phyloP scores from a whole-genome alignment of 768 basidiomycete genomes.

The Strobilomyces echinocephalus region DNA sequence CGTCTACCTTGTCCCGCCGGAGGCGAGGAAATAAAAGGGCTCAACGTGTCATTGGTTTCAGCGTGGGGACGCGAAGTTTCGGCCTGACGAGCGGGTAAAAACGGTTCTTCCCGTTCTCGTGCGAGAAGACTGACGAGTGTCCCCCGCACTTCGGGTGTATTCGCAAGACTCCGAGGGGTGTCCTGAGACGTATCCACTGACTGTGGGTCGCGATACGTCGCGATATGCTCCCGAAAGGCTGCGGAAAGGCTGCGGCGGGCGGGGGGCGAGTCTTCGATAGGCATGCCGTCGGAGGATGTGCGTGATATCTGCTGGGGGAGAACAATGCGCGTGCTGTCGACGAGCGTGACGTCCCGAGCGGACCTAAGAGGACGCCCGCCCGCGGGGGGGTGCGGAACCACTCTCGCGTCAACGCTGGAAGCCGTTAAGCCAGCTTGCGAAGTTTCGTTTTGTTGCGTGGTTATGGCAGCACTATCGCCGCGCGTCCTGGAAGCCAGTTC shows the following conservation, averaged over 20 bases:
- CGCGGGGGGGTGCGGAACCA: slow-evolving; percentile 2
- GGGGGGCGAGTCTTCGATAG: slow-evolving; percentile 16
- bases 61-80: slow-evolving; percentile 2
- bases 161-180: slow-evolving; percentile 20
- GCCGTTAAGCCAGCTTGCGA: neutral
- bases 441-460: neutral
- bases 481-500: slow-evolving; percentile 16
- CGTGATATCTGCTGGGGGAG: slow-evolving; percentile 23
- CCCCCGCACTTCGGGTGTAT: slow-evolving; percentile 22
- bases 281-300: slow-evolving; percentile 20
- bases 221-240: slow-evolving; percentile 20
- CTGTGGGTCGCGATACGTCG: slow-evolving; percentile 14
- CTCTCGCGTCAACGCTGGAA: slow-evolving; percentile 1
- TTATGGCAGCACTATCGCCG: neutral
- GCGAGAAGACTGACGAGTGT: slow-evolving; percentile 21
- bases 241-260: slow-evolving; percentile 20
- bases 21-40: slow-evolving; percentile 9
- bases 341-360: slow-evolving; percentile 13
- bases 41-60: slow-evolving; percentile 3
- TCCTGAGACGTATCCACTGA: slow-evolving; percentile 5
- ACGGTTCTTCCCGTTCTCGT: slow-evolving; percentile 22
- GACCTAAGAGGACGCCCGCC: slow-evolving; percentile 15
- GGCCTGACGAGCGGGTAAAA: slow-evolving; percentile 1
- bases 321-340: slow-evolving; percentile 18
- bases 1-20: slow-evolving; percentile 22